A percentile compares a stretch with the other conserved stretches of the same genome.
Evolutionary conservation across 805 yeast genomes (phyloP).

Genomic region (Starmerella sp.): DNA sequence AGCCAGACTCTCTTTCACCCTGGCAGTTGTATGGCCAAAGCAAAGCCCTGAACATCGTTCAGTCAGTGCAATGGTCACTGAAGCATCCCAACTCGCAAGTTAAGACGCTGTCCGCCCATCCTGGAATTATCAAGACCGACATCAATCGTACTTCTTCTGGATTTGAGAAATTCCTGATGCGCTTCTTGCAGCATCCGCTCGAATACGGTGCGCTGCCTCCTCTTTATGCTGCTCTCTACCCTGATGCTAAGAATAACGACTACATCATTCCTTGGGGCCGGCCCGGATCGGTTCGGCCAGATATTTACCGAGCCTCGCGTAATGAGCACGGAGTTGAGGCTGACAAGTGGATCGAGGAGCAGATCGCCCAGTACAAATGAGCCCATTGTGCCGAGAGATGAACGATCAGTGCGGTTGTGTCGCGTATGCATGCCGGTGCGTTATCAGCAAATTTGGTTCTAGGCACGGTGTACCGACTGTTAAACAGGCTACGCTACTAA

Average conservation of each 20-base stretch:
- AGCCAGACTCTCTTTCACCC: constrained; percentile 16
- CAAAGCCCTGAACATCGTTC: constrained; percentile 34
- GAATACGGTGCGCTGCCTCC: constrained; percentile 37
- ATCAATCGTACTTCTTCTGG: constrained; percentile 26
- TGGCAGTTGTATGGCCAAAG: constrained; percentile 32
- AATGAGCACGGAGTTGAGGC: constrained; percentile 29
- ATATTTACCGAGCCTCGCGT: constrained; percentile 29
- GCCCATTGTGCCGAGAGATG: not conserved
- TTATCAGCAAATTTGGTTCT: too few relatives aligned
- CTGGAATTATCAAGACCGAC: constrained; percentile 34
- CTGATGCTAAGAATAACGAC: constrained; percentile 31
- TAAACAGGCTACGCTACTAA: too few relatives aligned
- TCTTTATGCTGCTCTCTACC: constrained; percentile 35
- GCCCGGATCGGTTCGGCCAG: constrained; percentile 32
- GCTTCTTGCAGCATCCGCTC: constrained; percentile 17
- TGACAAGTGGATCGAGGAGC: constrained; percentile 28
- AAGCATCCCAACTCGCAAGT: constrained; percentile 28
- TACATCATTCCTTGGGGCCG: constrained; percentile 37
- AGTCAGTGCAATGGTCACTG: constrained; percentile 32
- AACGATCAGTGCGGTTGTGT: not conserved
- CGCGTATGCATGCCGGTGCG: too few relatives aligned
- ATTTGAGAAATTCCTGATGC: not conserved
- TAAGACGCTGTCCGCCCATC: constrained; percentile 33
- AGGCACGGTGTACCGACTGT: too few relatives aligned
- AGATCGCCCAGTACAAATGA: not conserved